A percentile compares a stretch with the other conserved stretches of the same genome.
These are phyloP conservation scores for Paecilomyces formosus DNA, from an alignment of 2,329 filamentous ascomycete genomes.

Conservation along the genomic window DNA sequence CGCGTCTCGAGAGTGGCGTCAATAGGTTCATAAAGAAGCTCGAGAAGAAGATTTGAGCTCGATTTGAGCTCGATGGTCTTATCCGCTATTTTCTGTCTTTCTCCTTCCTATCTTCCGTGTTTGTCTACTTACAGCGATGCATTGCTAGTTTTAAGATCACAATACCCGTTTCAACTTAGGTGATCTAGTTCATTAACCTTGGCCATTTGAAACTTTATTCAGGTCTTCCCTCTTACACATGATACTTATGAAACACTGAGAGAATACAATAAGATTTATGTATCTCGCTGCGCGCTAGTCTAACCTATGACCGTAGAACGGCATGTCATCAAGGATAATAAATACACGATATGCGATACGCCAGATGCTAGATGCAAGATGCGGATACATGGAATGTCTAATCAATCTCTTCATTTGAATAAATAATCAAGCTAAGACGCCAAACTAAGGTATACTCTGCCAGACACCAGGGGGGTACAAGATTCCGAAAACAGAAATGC, in stretches of 20 bases:
- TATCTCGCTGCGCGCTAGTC: not conserved
- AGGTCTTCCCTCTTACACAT: not conserved
- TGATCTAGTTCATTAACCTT: too few relatives aligned
- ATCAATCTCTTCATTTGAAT: not conserved
- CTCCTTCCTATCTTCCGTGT: not conserved
- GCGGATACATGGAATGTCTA: not conserved
- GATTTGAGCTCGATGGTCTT: not conserved
- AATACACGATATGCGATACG: too few relatives aligned
- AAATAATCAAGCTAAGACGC: not conserved
- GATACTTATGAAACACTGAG: not conserved
- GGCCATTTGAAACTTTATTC: too few relatives aligned
- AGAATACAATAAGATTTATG: not conserved
- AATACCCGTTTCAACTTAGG: not conserved
- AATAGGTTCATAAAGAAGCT: slow-evolving; percentile 40
- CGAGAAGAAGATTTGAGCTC: slow-evolving; percentile 30
- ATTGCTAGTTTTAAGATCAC: not conserved
- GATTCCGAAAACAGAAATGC: not conserved
- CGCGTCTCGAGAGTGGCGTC: slow-evolving; percentile 34
- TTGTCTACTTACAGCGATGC: not conserved
- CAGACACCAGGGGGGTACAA: not conserved
- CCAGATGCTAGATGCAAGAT: too few relatives aligned
- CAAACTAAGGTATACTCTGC: not conserved
- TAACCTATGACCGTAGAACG: too few relatives aligned
- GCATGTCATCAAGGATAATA: too few relatives aligned
- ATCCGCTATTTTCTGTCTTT: not conserved